Conservation (phyloP, 75 land plant species). For the Pseudotsuga menziesii region DNA sequence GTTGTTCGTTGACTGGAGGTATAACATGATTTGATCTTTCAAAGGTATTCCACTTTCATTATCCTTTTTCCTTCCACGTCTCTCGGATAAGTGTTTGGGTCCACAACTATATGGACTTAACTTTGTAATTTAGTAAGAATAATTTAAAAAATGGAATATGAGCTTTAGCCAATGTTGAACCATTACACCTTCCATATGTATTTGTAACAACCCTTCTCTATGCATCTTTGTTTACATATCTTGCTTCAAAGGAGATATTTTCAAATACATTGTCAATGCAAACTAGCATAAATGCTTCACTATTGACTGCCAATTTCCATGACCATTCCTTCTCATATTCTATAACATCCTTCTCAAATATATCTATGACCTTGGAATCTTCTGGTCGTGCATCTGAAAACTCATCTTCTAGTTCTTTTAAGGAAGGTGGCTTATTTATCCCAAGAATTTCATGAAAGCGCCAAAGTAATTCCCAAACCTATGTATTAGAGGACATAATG, state of each 20-base stretch:
- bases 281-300: constrained; percentile 6
- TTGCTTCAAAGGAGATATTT: constrained; percentile 26
- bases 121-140: constrained; percentile 61
- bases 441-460: constrained; percentile 82
- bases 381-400: constrained; percentile 51
- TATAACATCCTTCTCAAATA: constrained; percentile 11
- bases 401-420: constrained; percentile 82
- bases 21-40: constrained; percentile 44
- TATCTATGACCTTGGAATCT: constrained; percentile 7
- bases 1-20: constrained; percentile 80
- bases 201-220: constrained; percentile 24
- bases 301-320: not conserved
- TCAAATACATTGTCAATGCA: constrained; percentile 10
- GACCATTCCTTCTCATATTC: not conserved
- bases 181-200: constrained; percentile 36
- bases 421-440: constrained; percentile 38
- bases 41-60: constrained; percentile 34
- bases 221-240: constrained; percentile 20
- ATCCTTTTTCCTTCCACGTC: constrained; percentile 82
- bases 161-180: constrained; percentile 44
- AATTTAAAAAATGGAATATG: constrained; percentile 62
- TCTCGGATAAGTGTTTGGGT: constrained; percentile 54
- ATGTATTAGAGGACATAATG: not conserved
- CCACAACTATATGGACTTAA: constrained; percentile 51
- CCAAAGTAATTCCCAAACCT: constrained; percentile 80